phyloP scores from a whole-genome alignment of 2,329 filamentous ascomycete species.

The Aureobasidium sp. region DNA sequence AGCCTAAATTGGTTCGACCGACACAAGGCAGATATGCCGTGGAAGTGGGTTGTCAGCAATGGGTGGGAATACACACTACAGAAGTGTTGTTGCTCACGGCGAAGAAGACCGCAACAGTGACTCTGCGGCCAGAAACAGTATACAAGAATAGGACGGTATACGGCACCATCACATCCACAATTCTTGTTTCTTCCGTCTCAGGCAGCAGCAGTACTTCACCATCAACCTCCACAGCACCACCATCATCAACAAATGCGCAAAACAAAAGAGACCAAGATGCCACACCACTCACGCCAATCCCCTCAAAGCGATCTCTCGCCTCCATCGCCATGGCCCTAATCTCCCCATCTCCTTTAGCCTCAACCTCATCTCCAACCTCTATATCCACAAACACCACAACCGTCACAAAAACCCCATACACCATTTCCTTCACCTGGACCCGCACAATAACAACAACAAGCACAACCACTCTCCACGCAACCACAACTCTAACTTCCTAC shows the following conservation, averaged over 20 bases:
- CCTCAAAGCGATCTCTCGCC: no score
- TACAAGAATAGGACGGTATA: not conserved
- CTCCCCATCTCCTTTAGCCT: not conserved
- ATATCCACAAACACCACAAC: not conserved
- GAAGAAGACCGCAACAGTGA: not conserved
- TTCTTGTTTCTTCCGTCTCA: not conserved
- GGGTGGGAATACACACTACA: not conserved
- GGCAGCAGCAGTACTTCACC: not conserved
- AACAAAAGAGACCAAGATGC: no score
- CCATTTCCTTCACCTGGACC: slow-evolving; percentile 2
- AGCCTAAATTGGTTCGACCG: not conserved
- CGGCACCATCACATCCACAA: not conserved
- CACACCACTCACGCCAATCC: not conserved
- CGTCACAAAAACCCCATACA: not conserved
- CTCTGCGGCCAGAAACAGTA: not conserved
- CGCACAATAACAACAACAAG: not conserved
- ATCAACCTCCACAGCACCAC: not conserved
- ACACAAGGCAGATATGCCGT: not conserved
- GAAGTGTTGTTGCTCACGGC: not conserved
- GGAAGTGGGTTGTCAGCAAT: not conserved
- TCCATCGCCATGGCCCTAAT: no score
- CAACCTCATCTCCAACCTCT: not conserved
- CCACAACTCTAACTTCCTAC: not conserved
- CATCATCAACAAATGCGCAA: no score
- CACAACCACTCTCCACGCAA: not conserved